These are phyloP conservation scores for Talaromyces verruculosus DNA, from an alignment of 2,329 filamentous ascomycete genomes.

Conservation along the genomic window DNA sequence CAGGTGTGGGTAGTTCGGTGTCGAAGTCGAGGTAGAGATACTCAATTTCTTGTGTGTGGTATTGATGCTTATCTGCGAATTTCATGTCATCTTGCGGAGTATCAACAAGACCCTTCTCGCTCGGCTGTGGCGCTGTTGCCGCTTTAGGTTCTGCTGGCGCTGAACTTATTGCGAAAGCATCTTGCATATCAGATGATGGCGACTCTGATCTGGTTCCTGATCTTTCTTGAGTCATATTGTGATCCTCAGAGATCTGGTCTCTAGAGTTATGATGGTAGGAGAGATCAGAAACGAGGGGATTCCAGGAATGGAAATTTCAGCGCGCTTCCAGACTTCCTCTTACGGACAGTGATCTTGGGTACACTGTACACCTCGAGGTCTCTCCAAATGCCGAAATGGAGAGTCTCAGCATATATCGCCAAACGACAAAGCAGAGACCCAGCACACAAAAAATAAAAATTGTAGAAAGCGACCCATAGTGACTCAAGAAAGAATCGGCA, in stretches of 20 bases:
- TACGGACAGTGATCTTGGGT: not conserved
- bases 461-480: not conserved
- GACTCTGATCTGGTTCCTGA: not conserved
- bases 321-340: not conserved
- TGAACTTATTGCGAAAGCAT: not conserved
- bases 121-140: not conserved
- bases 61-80: not conserved
- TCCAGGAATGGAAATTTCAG: constrained; percentile 5
- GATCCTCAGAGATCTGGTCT: not conserved
- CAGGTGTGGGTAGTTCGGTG: constrained; percentile 55
- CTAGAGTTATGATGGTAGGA: not conserved
- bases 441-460: not conserved
- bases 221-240: not conserved
- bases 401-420: not conserved
- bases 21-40: constrained; percentile 64
- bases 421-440: not conserved
- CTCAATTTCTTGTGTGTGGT: constrained; percentile 42
- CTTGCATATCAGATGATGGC: not conserved
- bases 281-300: not conserved
- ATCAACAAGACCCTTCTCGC: not conserved
- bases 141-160: not conserved
- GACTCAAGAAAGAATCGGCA: constrained; percentile 6
- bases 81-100: not conserved
- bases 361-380: not conserved
- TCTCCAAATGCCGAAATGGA: not conserved